These are phyloP conservation scores for Geranium incanum DNA, from an alignment of 441 rosid genomes.

Conservation along the genomic window DNA sequence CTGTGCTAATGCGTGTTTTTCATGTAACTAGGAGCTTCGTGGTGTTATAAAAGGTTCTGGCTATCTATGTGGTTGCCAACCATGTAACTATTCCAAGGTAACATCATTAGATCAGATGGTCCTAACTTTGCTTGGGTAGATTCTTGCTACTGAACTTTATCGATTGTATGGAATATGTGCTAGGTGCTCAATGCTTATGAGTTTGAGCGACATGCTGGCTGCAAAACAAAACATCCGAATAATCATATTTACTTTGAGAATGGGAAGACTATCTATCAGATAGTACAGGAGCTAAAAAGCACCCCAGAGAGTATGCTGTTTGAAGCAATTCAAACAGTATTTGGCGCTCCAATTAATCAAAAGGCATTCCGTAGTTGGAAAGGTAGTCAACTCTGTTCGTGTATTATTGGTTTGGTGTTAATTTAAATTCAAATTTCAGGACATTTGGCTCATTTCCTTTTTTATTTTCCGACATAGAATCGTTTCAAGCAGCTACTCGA, in stretches of 20 bases:
- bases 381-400: conserved; percentile 30
- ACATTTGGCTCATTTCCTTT: conserved; percentile 13
- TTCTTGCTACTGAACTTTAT: conserved; percentile 8
- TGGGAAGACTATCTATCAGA: conserved; percentile 66
- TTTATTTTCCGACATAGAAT: conserved; percentile 32
- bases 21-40: conserved; percentile 44
- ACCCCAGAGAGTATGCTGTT: conserved; percentile 51
- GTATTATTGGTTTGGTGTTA: conserved; percentile 9
- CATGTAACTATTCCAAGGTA: conserved; percentile 56
- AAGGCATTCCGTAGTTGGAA: conserved; percentile 62
- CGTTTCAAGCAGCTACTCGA: conserved; percentile 65
- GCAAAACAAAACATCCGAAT: conserved; percentile 76
- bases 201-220: conserved; percentile 67
- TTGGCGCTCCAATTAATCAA: conserved; percentile 65
- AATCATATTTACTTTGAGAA: conserved; percentile 67
- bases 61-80: conserved; percentile 62
- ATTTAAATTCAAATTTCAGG: conserved; percentile 46
- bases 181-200: conserved; percentile 67
- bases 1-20: conserved; percentile 2
- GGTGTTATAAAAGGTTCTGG: conserved; percentile 71
- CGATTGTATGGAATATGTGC: conserved; percentile 17
- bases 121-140: conserved; percentile 2
- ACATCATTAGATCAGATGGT: conserved; percentile 6
- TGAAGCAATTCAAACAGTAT: conserved; percentile 50
- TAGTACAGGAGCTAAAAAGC: conserved; percentile 63